Conservation (phyloP, 176 grass and related monocot genomes). For the Zea mays region Zm-B73-REFERENCE-NAM-5.0 NC_050100.1:79343501-79344000, state of each 20-base stretch:
- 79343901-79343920: too few species aligned
- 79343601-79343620: not conserved
- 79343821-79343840: not conserved
- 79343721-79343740: not conserved
- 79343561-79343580: not conserved
- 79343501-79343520: constrained; percentile 91
- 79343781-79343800: constrained; percentile 5
- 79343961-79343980: too few species aligned
- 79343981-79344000: too few species aligned
- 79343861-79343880: too few species aligned
- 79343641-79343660: not conserved
- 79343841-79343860: too few species aligned
- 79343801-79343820: constrained; percentile 4
- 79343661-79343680: not conserved
- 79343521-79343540: constrained; percentile 57
- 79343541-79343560: constrained; percentile 3
- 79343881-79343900: too few species aligned
- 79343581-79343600: not conserved
- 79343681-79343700: not conserved
- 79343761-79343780: not conserved
- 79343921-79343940: too few species aligned
- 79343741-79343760: constrained; percentile 13
- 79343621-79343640: not conserved
- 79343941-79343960: too few species aligned
- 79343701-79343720: constrained; percentile 28